A percentile compares a stretch with the other conserved stretches of the same genome.
Conservation (phyloP, 768 basidiomycete species). For the Pleurotus djamor region DNA sequence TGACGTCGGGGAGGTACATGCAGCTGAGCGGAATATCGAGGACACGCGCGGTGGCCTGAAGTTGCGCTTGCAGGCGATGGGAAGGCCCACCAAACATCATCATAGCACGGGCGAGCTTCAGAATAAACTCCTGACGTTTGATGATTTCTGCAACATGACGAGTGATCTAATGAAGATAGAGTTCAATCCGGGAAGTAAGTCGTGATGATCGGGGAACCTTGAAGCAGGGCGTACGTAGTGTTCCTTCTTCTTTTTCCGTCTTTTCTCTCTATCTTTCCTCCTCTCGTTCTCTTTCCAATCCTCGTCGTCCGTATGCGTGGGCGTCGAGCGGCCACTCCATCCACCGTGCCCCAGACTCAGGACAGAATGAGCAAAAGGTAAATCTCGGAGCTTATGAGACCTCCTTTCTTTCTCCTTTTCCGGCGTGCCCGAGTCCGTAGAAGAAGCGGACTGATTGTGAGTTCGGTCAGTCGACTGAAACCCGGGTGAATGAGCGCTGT, state of each 20-base stretch:
- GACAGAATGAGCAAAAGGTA: slow-evolving; percentile 12
- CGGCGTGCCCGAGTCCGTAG: not conserved
- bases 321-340: slow-evolving; percentile 15
- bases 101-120: slow-evolving; percentile 81
- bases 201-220: not conserved
- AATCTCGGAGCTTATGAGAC: slow-evolving; percentile 23
- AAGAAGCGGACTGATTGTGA: not conserved
- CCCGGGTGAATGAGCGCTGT: not conserved
- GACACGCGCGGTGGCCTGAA: slow-evolving; percentile 75
- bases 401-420: slow-evolving; percentile 29
- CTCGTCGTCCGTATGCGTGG: slow-evolving; percentile 10
- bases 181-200: not conserved
- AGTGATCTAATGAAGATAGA: slow-evolving; percentile 51
- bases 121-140: slow-evolving; percentile 78
- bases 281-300: slow-evolving; percentile 18
- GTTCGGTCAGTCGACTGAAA: not conserved
- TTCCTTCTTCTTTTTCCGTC: slow-evolving; percentile 70
- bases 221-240: slow-evolving; percentile 55
- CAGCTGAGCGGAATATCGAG: slow-evolving; percentile 71
- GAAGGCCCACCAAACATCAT: slow-evolving; percentile 90
- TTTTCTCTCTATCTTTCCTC: slow-evolving; percentile 38
- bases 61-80: slow-evolving; percentile 80
- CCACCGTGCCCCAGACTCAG: slow-evolving; percentile 16
- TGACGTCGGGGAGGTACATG: slow-evolving; percentile 73
- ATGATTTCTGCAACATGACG: slow-evolving; percentile 83